Base-by-base conservation (phyloP, 2,329 filamentous ascomycete species). In the Lasiodiplodia citricola region DNA sequence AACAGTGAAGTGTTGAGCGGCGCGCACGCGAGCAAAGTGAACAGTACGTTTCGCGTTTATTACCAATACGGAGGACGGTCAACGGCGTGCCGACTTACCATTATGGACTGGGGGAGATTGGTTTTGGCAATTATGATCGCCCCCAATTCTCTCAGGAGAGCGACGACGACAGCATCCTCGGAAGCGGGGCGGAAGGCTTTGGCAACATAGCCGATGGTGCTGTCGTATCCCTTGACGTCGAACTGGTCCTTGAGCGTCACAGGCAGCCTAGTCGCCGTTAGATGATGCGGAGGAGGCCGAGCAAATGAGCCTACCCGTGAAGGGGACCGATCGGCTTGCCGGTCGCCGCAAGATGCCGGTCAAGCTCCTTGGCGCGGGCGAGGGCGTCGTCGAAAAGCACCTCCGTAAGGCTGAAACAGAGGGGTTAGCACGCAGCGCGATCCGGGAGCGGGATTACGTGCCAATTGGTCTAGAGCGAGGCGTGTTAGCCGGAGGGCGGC, bases 151-250 rank as follows among this genome's bases (percentile, higher is more conserved):
- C 80, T 81, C 18, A 89, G 72, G 60, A 87, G 82, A 16, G 80
- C 75, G 1, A 87, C 84, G 0, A 89, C 70, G 0, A 81, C 80
- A 4, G 84, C 84, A 72, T 89, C 83, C 10, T 85, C 79, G 0
- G 70, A 68, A 1, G 86, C 86, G 0, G 86, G 86, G 1, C 81
- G 74, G 66, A 85, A 85, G 0, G 63, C 86, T 87, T 76, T 90
- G 78, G 71, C 89, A 25, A 90, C 82, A 73, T 90, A 91, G 11
- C 88, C 88, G 82, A 90, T 80, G 1, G 78, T 78, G 50, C 81
- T 84, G 68, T 84, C 82, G 41, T 82, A 80, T 25, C 79, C 82
- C 68, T 80, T 75, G 70, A 85, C 79, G 66, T 85, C 81, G 72
- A 85, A 85, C 67, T 84, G 83, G 69, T 85, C 83, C 70, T 85